phyloP scores from a whole-genome alignment of 2,329 filamentous ascomycete genomes.

The Penicillium sp. region DNA sequence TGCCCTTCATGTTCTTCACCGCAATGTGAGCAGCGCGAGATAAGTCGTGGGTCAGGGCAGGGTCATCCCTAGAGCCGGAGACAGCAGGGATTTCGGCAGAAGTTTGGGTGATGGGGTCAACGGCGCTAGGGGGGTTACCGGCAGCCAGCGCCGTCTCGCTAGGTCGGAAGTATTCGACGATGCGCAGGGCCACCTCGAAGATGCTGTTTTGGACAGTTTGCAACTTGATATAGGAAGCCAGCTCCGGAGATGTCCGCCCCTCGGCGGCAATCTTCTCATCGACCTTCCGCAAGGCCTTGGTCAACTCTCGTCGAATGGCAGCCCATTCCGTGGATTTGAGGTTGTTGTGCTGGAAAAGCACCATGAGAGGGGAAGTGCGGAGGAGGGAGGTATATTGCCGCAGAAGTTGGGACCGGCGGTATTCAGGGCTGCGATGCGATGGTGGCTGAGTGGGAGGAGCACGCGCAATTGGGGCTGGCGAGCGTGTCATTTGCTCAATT shows the following conservation, averaged over 20 bases:
- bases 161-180: constrained; percentile 79
- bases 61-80: constrained; percentile 36
- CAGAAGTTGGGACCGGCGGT: constrained; percentile 84
- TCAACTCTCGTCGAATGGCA: constrained; percentile 68
- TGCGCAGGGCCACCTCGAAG: constrained; percentile 76
- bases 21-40: constrained; percentile 55
- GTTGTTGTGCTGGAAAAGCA: constrained; percentile 83
- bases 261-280: constrained; percentile 66
- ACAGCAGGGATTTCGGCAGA: constrained; percentile 29
- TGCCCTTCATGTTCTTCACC: constrained; percentile 50
- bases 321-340: constrained; percentile 72
- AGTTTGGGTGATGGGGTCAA: constrained; percentile 32
- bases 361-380: constrained; percentile 77
- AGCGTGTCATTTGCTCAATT: constrained; percentile 48
- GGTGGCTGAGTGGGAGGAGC: constrained; percentile 72
- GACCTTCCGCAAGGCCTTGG: constrained; percentile 59
- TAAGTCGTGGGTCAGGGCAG: constrained; percentile 56
- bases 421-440: constrained; percentile 80
- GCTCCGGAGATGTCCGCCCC: constrained; percentile 39
- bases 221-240: constrained; percentile 67
- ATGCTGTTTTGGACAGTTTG: constrained; percentile 88
- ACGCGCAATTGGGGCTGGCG: constrained; percentile 47
- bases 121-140: constrained; percentile 24
- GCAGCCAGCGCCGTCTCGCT: constrained; percentile 27
- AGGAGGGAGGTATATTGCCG: constrained; percentile 85